phyloP scores from a whole-genome alignment of 2,329 filamentous ascomycete genomes.

The Talaromyces sp. region DNA sequence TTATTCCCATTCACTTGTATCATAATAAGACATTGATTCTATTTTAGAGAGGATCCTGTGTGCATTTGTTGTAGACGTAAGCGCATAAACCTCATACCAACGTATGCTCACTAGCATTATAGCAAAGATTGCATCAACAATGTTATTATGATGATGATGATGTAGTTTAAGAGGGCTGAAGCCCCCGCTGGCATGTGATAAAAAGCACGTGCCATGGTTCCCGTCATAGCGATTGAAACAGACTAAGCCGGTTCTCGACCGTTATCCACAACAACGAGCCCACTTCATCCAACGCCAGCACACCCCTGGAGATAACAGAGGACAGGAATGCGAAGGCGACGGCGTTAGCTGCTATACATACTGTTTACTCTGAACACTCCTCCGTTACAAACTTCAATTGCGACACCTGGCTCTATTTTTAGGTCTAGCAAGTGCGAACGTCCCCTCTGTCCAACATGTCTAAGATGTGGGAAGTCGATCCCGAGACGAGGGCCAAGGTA shows the following conservation, averaged over 20 bases:
- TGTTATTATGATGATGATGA: background rate
- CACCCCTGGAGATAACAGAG: background rate
- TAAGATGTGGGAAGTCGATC: slow-evolving; percentile 99
- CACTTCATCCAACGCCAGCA: background rate
- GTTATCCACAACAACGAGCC: background rate
- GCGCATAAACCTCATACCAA: background rate
- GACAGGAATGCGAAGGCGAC: background rate
- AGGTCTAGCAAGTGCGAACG: background rate
- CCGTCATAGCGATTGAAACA: background rate
- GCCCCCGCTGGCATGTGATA: background rate
- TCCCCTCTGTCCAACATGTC: slow-evolving; percentile 31
- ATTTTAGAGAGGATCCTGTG: background rate
- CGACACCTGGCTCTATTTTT: background rate
- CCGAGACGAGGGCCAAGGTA: slow-evolving; percentile 93
- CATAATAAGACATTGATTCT: background rate
- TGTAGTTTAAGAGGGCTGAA: background rate
- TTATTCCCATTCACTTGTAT: slow-evolving; percentile 2
- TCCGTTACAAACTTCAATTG: background rate
- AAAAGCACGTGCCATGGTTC: background rate
- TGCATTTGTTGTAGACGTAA: background rate
- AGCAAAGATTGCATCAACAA: background rate
- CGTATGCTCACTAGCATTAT: background rate
- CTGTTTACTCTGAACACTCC: background rate
- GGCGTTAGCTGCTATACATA: background rate
- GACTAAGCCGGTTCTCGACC: background rate